Conservation (phyloP, 306 rosid species). For the Malus fusca region DNA sequence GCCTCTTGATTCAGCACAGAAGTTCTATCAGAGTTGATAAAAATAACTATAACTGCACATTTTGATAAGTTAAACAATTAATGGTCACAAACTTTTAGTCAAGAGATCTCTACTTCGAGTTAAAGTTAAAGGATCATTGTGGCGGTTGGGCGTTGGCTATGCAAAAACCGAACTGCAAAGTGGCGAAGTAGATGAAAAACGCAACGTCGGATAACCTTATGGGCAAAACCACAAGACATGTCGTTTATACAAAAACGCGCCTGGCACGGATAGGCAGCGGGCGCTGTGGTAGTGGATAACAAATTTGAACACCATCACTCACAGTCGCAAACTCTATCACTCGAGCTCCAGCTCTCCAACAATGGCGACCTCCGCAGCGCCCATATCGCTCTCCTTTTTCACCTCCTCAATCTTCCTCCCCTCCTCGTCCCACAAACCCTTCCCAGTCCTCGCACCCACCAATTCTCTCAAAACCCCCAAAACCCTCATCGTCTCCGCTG, state of each 20-base stretch:
- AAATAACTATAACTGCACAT: too few species aligned
- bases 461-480: conserved; percentile 3
- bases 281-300: conserved; percentile 10
- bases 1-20: accelerated
- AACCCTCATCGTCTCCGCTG: conserved; percentile 27
- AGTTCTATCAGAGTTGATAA: accelerated
- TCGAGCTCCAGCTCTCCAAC: not conserved
- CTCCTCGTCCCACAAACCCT: conserved; percentile 19
- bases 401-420: conserved; percentile 46
- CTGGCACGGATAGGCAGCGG: conserved; percentile 4
- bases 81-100: too few species aligned
- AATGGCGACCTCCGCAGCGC: conserved; percentile 41
- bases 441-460: conserved; percentile 11
- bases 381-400: conserved; percentile 45
- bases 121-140: too few species aligned
- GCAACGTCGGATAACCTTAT: too few species aligned
- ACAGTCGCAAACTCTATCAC: not conserved
- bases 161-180: not conserved
- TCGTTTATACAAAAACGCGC: not conserved
- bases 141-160: not conserved
- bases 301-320: not conserved
- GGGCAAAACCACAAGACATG: not conserved
- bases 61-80: too few species aligned
- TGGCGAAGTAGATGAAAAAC: not conserved
- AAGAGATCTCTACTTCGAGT: too few species aligned